Percentiles rank a stretch among this genome's conserved stretches.
phyloP scores from a whole-genome alignment of 2,329 filamentous ascomycete genomes.

The Cordyceps javanica region DNA sequence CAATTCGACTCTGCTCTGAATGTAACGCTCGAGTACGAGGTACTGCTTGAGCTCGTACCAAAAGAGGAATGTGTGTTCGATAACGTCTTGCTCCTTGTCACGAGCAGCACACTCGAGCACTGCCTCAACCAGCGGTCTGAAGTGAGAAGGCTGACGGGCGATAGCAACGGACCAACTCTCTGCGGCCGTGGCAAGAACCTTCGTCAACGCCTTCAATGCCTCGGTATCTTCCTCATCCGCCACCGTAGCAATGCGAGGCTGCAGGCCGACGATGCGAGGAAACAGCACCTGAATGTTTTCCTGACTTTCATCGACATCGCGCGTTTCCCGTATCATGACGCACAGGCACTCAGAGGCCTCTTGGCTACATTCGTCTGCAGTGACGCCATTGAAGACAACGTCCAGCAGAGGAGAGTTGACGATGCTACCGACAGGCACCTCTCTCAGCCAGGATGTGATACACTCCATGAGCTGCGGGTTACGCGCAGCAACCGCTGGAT shows the following conservation, averaged over 20 bases:
- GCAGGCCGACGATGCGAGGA: conserved; percentile 70
- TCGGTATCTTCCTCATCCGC: conserved; percentile 80
- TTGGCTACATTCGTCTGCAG: conserved; percentile 72
- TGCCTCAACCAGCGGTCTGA: conserved; percentile 78
- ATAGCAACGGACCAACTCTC: conserved; percentile 93
- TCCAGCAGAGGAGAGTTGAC: conserved; percentile 81
- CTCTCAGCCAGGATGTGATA: conserved; percentile 92
- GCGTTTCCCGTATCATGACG: conserved; percentile 83
- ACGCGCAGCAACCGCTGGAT: conserved; percentile 63
- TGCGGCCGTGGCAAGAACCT: conserved; percentile 86
- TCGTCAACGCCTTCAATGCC: conserved; percentile 79
- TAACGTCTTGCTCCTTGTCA: conserved; percentile 84
- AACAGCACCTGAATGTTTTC: conserved; percentile 76
- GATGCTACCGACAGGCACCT: conserved; percentile 78
- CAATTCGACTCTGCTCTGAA: conserved; percentile 68
- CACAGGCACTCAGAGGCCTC: conserved; percentile 89
- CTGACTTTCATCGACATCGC: conserved; percentile 86
- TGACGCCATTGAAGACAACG: conserved; percentile 70
- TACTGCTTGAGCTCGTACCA: conserved; percentile 99
- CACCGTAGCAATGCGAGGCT: conserved; percentile 67
- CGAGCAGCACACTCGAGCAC: conserved; percentile 86
- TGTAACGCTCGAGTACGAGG: conserved; percentile 83
- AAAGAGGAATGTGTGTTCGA: conserved; percentile 91
- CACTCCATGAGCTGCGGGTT: conserved; percentile 92
- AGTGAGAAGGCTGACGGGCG: conserved; percentile 73